Percentiles rank a stretch among this genome's conserved stretches.
phyloP scores from a whole-genome alignment of 2,329 filamentous ascomycete genomes.

The Sporothrix sp. region DNA sequence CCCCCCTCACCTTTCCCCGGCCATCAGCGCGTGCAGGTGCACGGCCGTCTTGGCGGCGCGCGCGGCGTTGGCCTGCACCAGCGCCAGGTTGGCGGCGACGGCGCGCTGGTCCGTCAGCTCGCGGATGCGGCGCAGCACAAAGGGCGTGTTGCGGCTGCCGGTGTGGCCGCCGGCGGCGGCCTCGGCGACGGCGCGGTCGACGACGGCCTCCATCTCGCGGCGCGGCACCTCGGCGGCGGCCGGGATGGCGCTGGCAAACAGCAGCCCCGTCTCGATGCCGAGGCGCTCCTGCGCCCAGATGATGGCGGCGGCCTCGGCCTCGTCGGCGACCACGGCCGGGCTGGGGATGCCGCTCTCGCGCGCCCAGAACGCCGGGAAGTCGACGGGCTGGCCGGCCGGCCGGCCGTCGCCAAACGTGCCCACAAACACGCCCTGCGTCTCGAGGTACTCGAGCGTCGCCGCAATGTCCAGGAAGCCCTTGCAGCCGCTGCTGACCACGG shows the following conservation, averaged over 20 bases:
- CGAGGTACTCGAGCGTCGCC: constrained; percentile 69
- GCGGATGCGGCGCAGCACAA: constrained; percentile 67
- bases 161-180: constrained; percentile 54
- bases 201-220: constrained; percentile 58
- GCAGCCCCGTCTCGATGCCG: constrained; percentile 64
- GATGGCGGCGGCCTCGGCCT: constrained; percentile 80
- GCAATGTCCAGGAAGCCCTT: constrained; percentile 95
- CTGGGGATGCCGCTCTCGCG: constrained; percentile 76
- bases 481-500: constrained; percentile 81
- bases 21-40: constrained; percentile 29
- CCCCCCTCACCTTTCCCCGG: constrained; percentile 5
- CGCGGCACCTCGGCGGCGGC: constrained; percentile 59
- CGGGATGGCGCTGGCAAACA: constrained; percentile 86
- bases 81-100: constrained; percentile 61
- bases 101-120: constrained; percentile 65
- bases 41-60: constrained; percentile 46
- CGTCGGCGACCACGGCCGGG: constrained; percentile 62
- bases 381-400: constrained; percentile 44
- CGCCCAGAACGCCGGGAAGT: constrained; percentile 90
- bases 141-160: constrained; percentile 76
- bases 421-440: constrained; percentile 67
- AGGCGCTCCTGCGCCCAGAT: constrained; percentile 68
- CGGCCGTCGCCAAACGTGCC: constrained; percentile 78
- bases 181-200: constrained; percentile 57
- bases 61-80: constrained; percentile 44